Base-by-base conservation (phyloP, 2,329 filamentous ascomycete species). In the Ascochyta clinopodiicola region DNA sequence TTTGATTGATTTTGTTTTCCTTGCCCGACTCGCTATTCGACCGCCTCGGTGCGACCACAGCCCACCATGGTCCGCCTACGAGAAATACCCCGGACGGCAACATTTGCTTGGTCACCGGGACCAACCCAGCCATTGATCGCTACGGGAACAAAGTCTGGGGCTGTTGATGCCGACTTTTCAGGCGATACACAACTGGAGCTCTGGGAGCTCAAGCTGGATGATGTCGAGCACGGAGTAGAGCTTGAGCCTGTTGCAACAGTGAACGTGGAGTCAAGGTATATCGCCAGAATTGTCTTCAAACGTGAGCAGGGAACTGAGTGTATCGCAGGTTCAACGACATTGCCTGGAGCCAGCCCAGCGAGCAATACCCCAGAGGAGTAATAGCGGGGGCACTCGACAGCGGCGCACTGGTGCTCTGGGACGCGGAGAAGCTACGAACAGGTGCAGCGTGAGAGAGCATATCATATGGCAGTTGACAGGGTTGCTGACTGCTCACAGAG, bases 341-440 rank as follows among this genome's bases (percentile, higher is more conserved):
- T 75, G 92, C 94, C 57, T 99, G 95, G 95, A 89, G 92, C 52
- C 87, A 90, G 63, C 87, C 91, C 43, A 90, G 88, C 66, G 88
- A 89, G 58, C 88, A 92, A 60, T 84, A 91, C 70, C 88, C 91
- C 13, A 85, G 86, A 65, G 95, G 96, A 63, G 89, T 99, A 74
- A 95, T 99, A 78, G 95, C 95, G 48, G 95, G 93, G 73, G 95
- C 92, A 60, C 84, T 98, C 61, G 96, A 99, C 77, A 97, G 94
- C 79, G 95, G 96, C 57, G 90, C 92, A 35, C 84, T 99, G 62
- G 91, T 96, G 72, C 81, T 99, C 31, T 99, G 93, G 92, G 93
- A 97, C 76, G 95, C 92, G 35, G 89, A 86, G 70, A 88, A 86
- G 74, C 77, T 89, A 63, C 77, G 83, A 52, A 78, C 74, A 60